These are phyloP conservation scores for Aspergillus luchuensis DNA, from an alignment of 2,329 filamentous ascomycete species.

Conservation along the genomic window DNA sequence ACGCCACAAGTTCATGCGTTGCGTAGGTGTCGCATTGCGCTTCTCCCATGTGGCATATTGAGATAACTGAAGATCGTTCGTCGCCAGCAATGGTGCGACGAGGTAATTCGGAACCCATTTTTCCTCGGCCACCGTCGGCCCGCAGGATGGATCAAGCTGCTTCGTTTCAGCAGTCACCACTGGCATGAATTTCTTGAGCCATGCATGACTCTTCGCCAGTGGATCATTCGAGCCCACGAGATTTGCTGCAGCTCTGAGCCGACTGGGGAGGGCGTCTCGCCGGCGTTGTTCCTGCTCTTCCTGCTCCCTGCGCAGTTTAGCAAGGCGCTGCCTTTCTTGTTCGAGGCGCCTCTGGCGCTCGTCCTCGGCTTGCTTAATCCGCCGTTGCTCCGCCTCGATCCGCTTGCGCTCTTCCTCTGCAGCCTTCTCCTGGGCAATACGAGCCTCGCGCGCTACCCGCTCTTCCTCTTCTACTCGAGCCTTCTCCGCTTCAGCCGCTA, in stretches of 20 bases:
- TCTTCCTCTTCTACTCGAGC: conserved; percentile 38
- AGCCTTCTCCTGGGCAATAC: conserved; percentile 43
- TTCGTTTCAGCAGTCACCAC: conserved; percentile 47
- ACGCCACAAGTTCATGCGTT: conserved; percentile 51
- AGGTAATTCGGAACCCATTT: conserved; percentile 54
- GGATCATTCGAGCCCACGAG: conserved; percentile 48
- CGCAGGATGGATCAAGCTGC: conserved; percentile 46
- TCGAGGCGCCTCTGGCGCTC: conserved; percentile 48
- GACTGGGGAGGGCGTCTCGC: conserved; percentile 48
- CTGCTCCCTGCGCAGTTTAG: conserved; percentile 47
- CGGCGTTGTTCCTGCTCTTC: conserved; percentile 51
- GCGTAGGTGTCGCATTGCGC: conserved; percentile 44
- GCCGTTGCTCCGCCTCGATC: conserved; percentile 47
- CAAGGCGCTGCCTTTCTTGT: conserved; percentile 45
- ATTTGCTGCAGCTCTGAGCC: conserved; percentile 48
- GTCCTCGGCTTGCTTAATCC: conserved; percentile 49
- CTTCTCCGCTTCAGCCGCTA: conserved; percentile 33
- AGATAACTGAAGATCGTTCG: conserved; percentile 52
- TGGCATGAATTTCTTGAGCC: conserved; percentile 51
- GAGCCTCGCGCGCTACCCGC: conserved; percentile 35
- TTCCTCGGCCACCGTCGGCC: conserved; percentile 42
- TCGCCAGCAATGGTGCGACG: conserved; percentile 51
- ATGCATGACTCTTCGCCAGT: conserved; percentile 44
- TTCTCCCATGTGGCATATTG: conserved; percentile 53
- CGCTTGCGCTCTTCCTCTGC: conserved; percentile 47